Percentiles rank a stretch among this genome's conserved stretches.
These are phyloP conservation scores for Rhododendron ferrugineum DNA, from an alignment of 148 eudicot genomes.

Conservation along the genomic window DNA sequence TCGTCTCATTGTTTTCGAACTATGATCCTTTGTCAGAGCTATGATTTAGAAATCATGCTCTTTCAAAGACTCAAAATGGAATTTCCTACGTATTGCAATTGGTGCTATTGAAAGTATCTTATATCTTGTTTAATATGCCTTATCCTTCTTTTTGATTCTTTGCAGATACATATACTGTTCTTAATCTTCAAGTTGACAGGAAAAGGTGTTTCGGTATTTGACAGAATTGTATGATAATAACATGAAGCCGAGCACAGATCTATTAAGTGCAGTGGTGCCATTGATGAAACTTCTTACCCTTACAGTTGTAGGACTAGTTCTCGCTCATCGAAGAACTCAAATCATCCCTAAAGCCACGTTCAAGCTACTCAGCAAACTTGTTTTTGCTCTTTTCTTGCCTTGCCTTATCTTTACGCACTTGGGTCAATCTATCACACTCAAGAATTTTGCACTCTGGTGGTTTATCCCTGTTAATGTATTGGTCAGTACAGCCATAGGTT, in stretches of 20 bases:
- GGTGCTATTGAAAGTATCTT: not conserved
- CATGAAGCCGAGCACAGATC: slow-evolving; percentile 33
- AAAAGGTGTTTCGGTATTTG: slow-evolving; percentile 23
- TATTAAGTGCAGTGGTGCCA: slow-evolving; percentile 49
- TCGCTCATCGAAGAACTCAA: slow-evolving; percentile 33
- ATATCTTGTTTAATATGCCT: not conserved
- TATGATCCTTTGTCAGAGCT: too few relatives aligned
- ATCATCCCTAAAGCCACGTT: slow-evolving; percentile 52
- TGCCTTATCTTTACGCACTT: slow-evolving; percentile 54
- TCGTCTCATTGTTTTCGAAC: not conserved
- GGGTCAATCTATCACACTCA: slow-evolving; percentile 50
- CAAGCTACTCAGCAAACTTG: slow-evolving; percentile 70
- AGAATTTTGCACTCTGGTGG: slow-evolving; percentile 56
- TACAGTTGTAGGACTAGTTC: slow-evolving; percentile 40
- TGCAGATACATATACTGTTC: slow-evolving; percentile 6
- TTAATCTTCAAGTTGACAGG: slow-evolving; percentile 5
- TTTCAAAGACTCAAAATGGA: too few relatives aligned
- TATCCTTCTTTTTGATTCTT: not conserved
- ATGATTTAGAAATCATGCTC: not conserved
- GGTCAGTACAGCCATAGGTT: slow-evolving; percentile 54
- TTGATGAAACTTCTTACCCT: slow-evolving; percentile 50
- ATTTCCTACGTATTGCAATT: not conserved
- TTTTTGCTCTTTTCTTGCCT: slow-evolving; percentile 60
- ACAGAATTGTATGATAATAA: slow-evolving; percentile 17
- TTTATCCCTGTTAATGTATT: slow-evolving; percentile 61